Evolutionary conservation across 345 rosid species (phyloP), one percentile per base, ranked within the genome.

Genomic region (Euphorbia pulcherrima): DNA sequence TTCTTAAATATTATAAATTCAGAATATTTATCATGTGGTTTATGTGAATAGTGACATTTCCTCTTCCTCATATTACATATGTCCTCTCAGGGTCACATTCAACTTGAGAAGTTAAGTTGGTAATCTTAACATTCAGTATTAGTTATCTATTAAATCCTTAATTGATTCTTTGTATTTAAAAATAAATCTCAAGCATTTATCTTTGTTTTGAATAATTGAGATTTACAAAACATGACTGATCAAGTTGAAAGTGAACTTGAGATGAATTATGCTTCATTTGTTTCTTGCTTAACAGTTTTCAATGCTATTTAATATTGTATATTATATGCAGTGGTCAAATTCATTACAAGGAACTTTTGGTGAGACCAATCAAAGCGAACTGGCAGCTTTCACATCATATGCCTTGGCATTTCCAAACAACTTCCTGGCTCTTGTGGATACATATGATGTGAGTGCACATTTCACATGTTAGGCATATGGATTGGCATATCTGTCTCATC

Each of bases 301-400:
- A 29, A 57, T 52, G n/a, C 48, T 46, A 23, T 14, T 67, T 71
- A 33, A 72, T 63, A 56, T 53, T 67, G 30, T 72, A 58, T 68
- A 52, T 81, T 60, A 28, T 77, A 70, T 62, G 73, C 83, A 91
- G 96, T 68, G 86, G 79, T 87, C 91, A 58, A 79, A 81, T n/a
- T 65, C 88, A 27, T 75, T 84, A 12, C 54, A 68, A 64, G 87
- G 85, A 41, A 65, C 63, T 61, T 86, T 89, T 68, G 87, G 91
- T 24, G 93, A 91, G 84, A 94, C 97, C 58, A 94, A 94, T 78
- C 85, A 85, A 78, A 91, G 97, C 26, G 99, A 94, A 81, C 89
- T 94, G 29, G 92, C 99, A 54, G 96, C 97, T 6, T 94, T 91
- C 77, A 86, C 84, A 48, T 89, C 97, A 30, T 94, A 94, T 65